Conservation (phyloP, 305 asterid species). For the Solanum chacoense region DNA sequence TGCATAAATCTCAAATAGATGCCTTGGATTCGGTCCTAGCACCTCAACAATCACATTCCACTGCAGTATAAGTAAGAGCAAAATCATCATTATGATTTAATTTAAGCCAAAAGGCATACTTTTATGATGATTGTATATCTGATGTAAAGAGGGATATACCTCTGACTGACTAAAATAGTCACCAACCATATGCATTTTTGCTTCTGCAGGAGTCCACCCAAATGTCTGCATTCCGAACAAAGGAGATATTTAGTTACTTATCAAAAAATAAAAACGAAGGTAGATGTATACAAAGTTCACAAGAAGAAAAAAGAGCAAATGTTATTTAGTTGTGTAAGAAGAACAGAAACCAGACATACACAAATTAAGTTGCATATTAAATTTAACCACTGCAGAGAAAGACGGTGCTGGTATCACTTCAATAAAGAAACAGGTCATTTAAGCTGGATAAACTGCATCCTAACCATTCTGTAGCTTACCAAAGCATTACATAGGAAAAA, state of each 20-base stretch:
- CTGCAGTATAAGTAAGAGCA: slow-evolving; percentile 33
- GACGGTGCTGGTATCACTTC: background rate
- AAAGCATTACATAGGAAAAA: background rate
- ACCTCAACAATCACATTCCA: slow-evolving; percentile 69
- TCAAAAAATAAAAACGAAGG: background rate
- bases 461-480: background rate
- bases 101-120: background rate
- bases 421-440: background rate
- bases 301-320: background rate
- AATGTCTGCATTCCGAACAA: slow-evolving; percentile 43
- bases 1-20: slow-evolving; percentile 81
- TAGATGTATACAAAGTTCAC: background rate
- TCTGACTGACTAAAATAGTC: slow-evolving; percentile 68
- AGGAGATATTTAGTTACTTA: background rate
- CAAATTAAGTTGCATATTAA: background rate
- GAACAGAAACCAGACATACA: background rate
- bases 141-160: slow-evolving; percentile 31
- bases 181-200: slow-evolving; percentile 74
- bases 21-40: slow-evolving; percentile 73
- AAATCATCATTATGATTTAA: background rate
- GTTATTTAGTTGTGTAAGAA: background rate
- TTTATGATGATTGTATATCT: background rate
- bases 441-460: background rate
- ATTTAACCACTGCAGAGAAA: background rate
- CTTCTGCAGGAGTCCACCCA: slow-evolving; percentile 93